These are phyloP conservation scores for Stylonectria norvegica DNA, from an alignment of 2,329 filamentous ascomycete species.

Conservation along the genomic window DNA sequence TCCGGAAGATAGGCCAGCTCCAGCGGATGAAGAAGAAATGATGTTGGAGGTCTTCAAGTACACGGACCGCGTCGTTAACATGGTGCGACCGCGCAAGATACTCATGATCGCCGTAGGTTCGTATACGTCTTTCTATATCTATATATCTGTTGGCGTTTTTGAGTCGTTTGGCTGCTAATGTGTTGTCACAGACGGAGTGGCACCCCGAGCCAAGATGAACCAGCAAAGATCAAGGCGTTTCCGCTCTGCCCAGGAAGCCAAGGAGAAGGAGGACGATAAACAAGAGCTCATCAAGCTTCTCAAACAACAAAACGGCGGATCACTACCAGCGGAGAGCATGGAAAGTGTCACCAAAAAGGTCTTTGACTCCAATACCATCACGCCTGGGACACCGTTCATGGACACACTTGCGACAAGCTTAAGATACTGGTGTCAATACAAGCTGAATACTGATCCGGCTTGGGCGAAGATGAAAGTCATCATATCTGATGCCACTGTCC, in stretches of 20 bases:
- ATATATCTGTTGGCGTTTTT: neutral
- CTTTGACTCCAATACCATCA: conserved; percentile 86
- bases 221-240: conserved; percentile 96
- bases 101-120: conserved; percentile 94
- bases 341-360: conserved; percentile 75
- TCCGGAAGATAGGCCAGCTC: conserved; percentile 87
- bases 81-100: conserved; percentile 93
- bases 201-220: conserved; percentile 98
- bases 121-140: too few species aligned
- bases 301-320: conserved; percentile 70
- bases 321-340: conserved; percentile 57
- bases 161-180: conserved; percentile 24
- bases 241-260: conserved; percentile 87
- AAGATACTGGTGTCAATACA: conserved; percentile 96
- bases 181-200: conserved; percentile 72
- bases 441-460: conserved; percentile 91
- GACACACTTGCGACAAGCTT: conserved; percentile 86
- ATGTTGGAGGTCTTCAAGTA: conserved; percentile 98
- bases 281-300: conserved; percentile 82
- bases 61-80: conserved; percentile 97
- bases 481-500: conserved; percentile 96
- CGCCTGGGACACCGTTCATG: conserved; percentile 98
- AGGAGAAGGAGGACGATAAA: conserved; percentile 90
- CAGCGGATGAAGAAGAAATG: conserved; percentile 96
- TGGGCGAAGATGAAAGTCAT: conserved; percentile 97